Evolutionary conservation across 2,329 filamentous ascomycete species (phyloP), one percentile per base, ranked within the genome.

Genomic region (Sporothrix curviconia): DNA sequence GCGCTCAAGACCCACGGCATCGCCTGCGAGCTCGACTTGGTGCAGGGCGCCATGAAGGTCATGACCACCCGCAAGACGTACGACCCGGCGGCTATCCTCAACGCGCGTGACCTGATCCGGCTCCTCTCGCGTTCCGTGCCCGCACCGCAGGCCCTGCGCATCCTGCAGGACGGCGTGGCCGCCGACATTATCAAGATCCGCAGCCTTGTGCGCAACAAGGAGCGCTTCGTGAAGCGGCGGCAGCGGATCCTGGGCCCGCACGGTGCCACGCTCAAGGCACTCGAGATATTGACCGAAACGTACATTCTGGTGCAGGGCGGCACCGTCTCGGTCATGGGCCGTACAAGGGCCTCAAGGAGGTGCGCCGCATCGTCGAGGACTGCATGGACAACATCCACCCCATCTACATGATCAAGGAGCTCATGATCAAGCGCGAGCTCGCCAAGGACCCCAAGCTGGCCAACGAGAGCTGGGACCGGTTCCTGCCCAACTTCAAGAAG

Each of bases 321-420:
- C 72, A 97, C 94, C 0, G 94, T 99, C 28, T 34, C 86, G 0
- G 87, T 83, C 5, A 96, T 99, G 89, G 94, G 94, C 0, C 86
- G 0, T 97, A 87, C 76, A 96, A 95, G 72, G 91, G 90, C 2
- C 74, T 99, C 47, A 97, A 97, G 74, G 92, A 96, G 67, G 84
- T 96, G 30, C 85, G 94, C 47, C 81, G 91, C 54, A 85, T 96
- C 19, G 83, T 97, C 37, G 89, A 95, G 71, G 92, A 97, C 72
- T 96, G 91, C 75, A 97, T 99, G 94, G 83, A 83, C 67, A 99
- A 99, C 69, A 85, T 96, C 57, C 94, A 99, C 74, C 90, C 95
- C 64, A 95, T 99, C 74, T 97, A 99, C 68, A 73, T 81, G 64
- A 78, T 80, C 69, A 78, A 74, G 72, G 87, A 91, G 71, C 79